These are phyloP conservation scores for Medicago ruthenica DNA, from an alignment of 306 rosid species.

Conservation along the genomic window DNA sequence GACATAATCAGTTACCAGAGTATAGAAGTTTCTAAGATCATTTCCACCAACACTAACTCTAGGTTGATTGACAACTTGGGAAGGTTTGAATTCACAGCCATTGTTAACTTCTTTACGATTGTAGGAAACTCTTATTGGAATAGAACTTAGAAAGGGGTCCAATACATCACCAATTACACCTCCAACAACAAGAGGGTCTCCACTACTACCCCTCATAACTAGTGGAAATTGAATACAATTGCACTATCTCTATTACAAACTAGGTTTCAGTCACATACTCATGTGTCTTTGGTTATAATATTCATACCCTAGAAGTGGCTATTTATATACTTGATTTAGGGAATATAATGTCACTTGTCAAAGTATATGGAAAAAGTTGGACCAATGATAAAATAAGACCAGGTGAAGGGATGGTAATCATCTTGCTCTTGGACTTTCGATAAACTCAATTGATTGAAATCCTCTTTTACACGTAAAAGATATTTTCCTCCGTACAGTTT, in stretches of 20 bases:
- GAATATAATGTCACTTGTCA: slow-evolving; percentile 8
- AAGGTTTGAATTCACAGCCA: slow-evolving; percentile 52
- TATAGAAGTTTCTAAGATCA: slow-evolving; percentile 55
- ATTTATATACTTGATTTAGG: slow-evolving; percentile 5
- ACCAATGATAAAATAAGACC: background rate
- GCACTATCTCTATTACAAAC: background rate
- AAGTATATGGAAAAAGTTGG: background rate
- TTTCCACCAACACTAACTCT: slow-evolving; percentile 51
- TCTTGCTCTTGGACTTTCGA: background rate
- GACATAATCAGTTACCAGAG: slow-evolving; percentile 40
- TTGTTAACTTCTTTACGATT: slow-evolving; percentile 37
- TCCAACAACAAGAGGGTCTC: slow-evolving; percentile 49
- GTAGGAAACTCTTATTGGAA: slow-evolving; percentile 37
- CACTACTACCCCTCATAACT: slow-evolving; percentile 27
- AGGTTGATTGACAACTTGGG: slow-evolving; percentile 47
- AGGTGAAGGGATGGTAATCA: slow-evolving; percentile 14
- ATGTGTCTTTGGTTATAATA: background rate
- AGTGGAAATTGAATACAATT: background rate
- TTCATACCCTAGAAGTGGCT: background rate
- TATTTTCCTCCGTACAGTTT: background rate
- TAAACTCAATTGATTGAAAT: background rate
- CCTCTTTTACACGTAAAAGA: background rate
- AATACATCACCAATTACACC: slow-evolving; percentile 52
- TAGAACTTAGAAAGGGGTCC: slow-evolving; percentile 41
- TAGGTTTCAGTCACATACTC: background rate